Evolutionary conservation across 2,329 filamentous ascomycete genomes (phyloP).

Genomic region (Fusarium ramigenum): DNA sequence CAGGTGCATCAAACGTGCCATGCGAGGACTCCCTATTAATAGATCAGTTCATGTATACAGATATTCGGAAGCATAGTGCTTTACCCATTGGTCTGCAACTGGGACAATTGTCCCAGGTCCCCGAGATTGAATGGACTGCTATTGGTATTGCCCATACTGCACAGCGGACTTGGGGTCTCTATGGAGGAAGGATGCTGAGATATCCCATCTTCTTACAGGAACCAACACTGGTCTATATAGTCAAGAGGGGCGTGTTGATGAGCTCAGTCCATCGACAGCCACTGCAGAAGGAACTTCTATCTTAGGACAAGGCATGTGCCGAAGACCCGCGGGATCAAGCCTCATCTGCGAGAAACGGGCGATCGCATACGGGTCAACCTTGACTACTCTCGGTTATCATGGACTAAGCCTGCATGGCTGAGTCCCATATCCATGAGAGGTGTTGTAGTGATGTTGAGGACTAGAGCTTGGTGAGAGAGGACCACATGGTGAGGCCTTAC

Average conservation of each 20-base stretch:
- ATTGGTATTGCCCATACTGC: constrained; percentile 36
- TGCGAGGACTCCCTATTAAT: constrained; percentile 49
- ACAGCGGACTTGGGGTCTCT: neutral
- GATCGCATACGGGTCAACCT: constrained; percentile 4
- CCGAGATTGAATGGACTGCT: constrained; percentile 28
- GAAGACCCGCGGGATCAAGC: constrained; percentile 23
- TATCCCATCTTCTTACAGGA: neutral
- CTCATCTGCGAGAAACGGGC: constrained; percentile 4
- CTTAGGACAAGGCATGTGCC: constrained; percentile 15
- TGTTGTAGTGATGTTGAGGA: constrained; percentile 15
- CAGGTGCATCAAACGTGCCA: constrained; percentile 51
- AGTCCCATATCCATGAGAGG: neutral
- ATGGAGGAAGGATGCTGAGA: neutral
- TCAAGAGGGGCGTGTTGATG: neutral
- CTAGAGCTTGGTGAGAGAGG: constrained; percentile 6
- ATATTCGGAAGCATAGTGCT: neutral
- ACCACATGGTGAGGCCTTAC: constrained; percentile 25
- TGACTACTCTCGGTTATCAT: constrained; percentile 2
- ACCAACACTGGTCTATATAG: constrained; percentile 30
- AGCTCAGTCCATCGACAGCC: constrained; percentile 8
- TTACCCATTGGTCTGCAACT: constrained; percentile 40
- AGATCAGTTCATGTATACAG: constrained; percentile 7
- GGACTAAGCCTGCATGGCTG: constrained; percentile 3
- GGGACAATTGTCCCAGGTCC: constrained; percentile 27
- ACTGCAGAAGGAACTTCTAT: constrained; percentile 3